Conservation (phyloP, 257 asterid genomes). For the Fraxinus excelsior region DNA sequence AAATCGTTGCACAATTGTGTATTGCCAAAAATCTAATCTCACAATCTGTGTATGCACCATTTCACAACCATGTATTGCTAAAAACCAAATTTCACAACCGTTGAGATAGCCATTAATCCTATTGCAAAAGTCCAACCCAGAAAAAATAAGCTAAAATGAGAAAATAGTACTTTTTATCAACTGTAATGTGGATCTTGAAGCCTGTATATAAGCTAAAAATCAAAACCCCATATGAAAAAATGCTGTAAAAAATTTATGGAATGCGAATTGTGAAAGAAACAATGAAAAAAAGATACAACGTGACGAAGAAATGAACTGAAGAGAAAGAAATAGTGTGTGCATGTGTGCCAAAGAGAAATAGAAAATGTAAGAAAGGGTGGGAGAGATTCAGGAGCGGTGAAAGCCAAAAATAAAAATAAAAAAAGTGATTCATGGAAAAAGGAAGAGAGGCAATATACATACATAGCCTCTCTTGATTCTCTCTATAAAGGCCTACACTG, state of each 20-base stretch:
- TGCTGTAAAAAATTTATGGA: not conserved
- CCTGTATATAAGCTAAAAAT: not conserved
- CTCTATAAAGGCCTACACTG: not conserved
- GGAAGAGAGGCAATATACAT: conserved; percentile 31
- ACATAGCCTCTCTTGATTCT: no score
- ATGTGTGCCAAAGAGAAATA: not conserved
- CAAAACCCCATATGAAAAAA: not conserved
- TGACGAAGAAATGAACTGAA: not conserved
- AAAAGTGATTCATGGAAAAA: conserved; percentile 43
- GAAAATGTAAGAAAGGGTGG: not conserved
- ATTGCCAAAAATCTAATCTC: no score
- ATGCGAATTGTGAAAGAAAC: not conserved
- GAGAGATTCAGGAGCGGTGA: conserved; percentile 29
- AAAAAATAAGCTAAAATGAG: not conserved
- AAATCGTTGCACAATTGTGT: no score
- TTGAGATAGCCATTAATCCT: conserved; percentile 40
- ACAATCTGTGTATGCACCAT: no score
- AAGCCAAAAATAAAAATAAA: no score
- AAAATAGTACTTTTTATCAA: no score
- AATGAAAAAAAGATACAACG: not conserved
- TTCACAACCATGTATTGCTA: no score
- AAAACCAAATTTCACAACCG: conserved; percentile 16
- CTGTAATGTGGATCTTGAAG: not conserved
- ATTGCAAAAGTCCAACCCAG: not conserved
- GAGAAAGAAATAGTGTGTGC: not conserved